These are phyloP conservation scores for Amoeboaphelidium protococcarum DNA, from an alignment of 371 early-diverging fungal genomes.

Conservation along the genomic window DNA sequence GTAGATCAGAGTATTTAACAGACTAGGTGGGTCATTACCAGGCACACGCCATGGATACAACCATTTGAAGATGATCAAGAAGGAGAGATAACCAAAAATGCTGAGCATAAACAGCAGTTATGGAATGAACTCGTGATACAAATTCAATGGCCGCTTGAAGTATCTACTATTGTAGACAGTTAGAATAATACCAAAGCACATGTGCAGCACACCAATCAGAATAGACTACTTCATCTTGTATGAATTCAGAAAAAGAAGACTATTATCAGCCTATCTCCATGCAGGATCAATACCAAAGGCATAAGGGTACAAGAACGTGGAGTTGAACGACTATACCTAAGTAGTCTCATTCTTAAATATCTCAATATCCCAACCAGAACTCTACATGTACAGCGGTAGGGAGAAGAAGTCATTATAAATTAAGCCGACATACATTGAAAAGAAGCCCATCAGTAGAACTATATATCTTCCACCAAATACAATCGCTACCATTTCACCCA, in stretches of 20 bases:
- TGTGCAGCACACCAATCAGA: constrained; percentile 91
- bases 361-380: constrained; percentile 37
- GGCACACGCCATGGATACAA: constrained; percentile 38
- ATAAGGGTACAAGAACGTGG: too few relatives aligned
- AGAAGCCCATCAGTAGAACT: constrained; percentile 81
- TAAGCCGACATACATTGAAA: constrained; percentile 90
- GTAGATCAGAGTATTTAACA: constrained; percentile 92
- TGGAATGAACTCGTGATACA: constrained; percentile 73
- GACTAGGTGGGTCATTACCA: constrained; percentile 78
- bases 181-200: constrained; percentile 83
- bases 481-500: constrained; percentile 63
- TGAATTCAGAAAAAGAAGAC: constrained; percentile 83
- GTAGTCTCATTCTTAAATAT: too few relatives aligned
- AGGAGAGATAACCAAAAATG: constrained; percentile 86
- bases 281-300: constrained; percentile 40
- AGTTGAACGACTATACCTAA: too few relatives aligned
- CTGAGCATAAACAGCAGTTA: constrained; percentile 76
- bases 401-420: constrained; percentile 97
- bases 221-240: constrained; percentile 99
- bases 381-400: constrained; percentile 39
- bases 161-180: constrained; percentile 71
- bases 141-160: constrained; percentile 48
- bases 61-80: constrained; percentile 95
- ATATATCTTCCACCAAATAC: constrained; percentile 92
- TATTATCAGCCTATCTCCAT: constrained; percentile 88